These are phyloP conservation scores for Leucosporidium yakuticum DNA, from an alignment of 768 basidiomycete genomes.

Conservation along the genomic window DNA sequence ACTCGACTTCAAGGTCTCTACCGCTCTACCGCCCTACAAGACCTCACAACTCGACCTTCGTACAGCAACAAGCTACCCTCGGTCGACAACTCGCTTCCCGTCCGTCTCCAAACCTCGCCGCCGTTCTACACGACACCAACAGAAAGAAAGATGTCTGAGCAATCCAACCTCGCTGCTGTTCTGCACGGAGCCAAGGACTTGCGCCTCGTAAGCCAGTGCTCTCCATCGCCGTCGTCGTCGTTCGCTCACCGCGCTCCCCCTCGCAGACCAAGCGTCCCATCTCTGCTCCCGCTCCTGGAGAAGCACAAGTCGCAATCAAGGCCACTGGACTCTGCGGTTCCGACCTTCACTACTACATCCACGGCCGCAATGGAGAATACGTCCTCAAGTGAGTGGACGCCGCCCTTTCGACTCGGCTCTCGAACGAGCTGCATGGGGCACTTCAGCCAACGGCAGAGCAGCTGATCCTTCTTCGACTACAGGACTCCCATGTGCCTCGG, in stretches of 20 bases:
- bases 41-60: too few species aligned
- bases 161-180: conserved; percentile 59
- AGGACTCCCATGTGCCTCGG: conserved; percentile 82
- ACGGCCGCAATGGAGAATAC: conserved; percentile 8
- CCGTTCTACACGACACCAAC: too few species aligned
- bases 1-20: too few species aligned
- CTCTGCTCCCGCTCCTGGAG: conserved; percentile 63
- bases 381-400: not conserved
- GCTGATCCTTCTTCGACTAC: conserved; percentile 48
- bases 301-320: conserved; percentile 71
- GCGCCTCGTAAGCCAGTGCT: conserved; percentile 49
- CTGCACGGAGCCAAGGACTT: conserved; percentile 79
- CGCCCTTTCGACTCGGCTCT: too few species aligned
- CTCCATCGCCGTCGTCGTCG: not conserved
- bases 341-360: conserved; percentile 52
- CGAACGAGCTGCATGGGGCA: too few species aligned
- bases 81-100: too few species aligned
- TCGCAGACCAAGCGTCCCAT: conserved; percentile 57
- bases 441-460: conserved; percentile 69
- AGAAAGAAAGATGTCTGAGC: too few species aligned
- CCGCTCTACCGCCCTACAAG: too few species aligned
- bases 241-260: conserved; percentile 2
- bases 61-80: too few species aligned
- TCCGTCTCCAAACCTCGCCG: too few species aligned
- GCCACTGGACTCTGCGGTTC: conserved; percentile 86